These are phyloP conservation scores for Ballota nigra DNA, from an alignment of 257 asterid species.

Conservation along the genomic window DNA sequence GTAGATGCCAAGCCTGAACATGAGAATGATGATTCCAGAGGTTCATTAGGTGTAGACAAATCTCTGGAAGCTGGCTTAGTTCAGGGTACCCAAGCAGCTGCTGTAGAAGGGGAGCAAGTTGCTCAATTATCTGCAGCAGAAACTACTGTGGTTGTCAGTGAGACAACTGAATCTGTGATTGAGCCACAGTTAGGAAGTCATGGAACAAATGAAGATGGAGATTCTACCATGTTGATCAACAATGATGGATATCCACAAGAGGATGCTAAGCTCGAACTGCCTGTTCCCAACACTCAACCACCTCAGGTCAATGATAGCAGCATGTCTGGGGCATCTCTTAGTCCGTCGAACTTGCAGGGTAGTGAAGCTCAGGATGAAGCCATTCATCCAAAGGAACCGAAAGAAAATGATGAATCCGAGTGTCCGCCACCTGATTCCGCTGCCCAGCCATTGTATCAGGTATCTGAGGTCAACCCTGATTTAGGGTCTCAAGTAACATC, in stretches of 20 bases:
- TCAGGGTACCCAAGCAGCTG: constrained; percentile 29
- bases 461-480: constrained; percentile 69
- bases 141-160: constrained; percentile 28
- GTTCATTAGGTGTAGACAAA: constrained; percentile 22
- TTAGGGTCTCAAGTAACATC: constrained; percentile 69
- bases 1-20: constrained; percentile 27
- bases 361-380: constrained; percentile 34
- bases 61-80: constrained; percentile 28
- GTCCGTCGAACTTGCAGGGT: constrained; percentile 24
- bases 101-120: constrained; percentile 33
- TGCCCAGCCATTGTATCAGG: constrained; percentile 53
- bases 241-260: constrained; percentile 21
- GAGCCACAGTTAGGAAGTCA: constrained; percentile 17
- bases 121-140: constrained; percentile 26
- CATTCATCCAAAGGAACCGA: constrained; percentile 28
- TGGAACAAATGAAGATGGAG: constrained; percentile 20
- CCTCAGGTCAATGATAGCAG: constrained; percentile 26
- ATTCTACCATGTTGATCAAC: constrained; percentile 13
- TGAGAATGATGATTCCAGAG: constrained; percentile 30
- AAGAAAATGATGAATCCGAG: constrained; percentile 41
- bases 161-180: constrained; percentile 37
- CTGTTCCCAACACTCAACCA: constrained; percentile 18
- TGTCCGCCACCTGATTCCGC: constrained; percentile 32
- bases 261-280: constrained; percentile 24
- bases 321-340: constrained; percentile 19